Evolutionary conservation across 2,329 filamentous ascomycete genomes (phyloP).

Genomic region (Fusarium musae): DNA sequence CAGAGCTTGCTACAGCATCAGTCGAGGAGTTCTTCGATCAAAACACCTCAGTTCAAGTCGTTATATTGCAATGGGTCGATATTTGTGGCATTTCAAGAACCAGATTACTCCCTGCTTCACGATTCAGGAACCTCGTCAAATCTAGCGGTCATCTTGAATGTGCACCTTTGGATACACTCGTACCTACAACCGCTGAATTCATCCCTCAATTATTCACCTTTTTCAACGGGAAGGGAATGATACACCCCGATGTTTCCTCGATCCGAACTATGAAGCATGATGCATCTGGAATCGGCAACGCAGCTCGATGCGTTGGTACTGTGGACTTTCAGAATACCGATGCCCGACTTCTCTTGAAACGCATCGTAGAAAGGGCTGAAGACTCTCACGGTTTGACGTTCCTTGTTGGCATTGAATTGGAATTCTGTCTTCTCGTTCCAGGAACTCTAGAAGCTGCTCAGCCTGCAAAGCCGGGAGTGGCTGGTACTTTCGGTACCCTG

Average conservation of each 20-base stretch:
- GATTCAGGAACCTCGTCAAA: not conserved
- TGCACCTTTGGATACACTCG: conserved; percentile 4
- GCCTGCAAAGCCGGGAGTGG: not conserved
- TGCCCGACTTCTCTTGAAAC: not conserved
- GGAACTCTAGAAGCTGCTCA: not conserved
- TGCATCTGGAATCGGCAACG: not conserved
- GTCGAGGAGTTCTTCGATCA: not conserved
- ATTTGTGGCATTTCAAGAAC: conserved; percentile 1
- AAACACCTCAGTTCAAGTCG: not conserved
- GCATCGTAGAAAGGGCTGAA: not conserved
- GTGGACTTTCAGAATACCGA: conserved; percentile 5
- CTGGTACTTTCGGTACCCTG: not conserved
- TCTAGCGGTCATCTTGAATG: not conserved
- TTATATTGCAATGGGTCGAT: conserved; percentile 17
- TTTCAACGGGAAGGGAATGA: not conserved
- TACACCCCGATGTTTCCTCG: not conserved
- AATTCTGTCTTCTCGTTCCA: conserved; percentile 3
- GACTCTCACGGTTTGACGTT: not conserved
- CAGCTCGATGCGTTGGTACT: not conserved
- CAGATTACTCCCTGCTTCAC: not conserved
- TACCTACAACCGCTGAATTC: not conserved
- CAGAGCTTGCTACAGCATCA: too few species aligned
- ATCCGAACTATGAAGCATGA: not conserved
- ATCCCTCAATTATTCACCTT: not conserved
- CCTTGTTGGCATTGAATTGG: conserved; percentile 6